phyloP scores from a whole-genome alignment of 768 basidiomycete genomes.

The Termitomyces sp. region DNA sequence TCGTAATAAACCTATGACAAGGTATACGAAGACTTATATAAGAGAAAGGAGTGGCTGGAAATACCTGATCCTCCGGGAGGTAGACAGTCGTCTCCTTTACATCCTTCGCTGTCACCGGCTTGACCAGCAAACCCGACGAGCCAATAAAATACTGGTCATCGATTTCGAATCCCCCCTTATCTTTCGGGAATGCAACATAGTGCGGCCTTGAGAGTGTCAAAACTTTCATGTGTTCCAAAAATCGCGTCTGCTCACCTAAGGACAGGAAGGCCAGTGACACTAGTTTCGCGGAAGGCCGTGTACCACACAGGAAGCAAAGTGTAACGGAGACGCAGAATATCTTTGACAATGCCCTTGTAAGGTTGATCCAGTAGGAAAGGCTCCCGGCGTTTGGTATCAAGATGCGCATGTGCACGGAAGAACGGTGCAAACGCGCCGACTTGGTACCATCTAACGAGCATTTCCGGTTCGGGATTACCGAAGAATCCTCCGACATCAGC shows the following conservation, averaged over 20 bases:
- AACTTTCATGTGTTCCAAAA: neutral
- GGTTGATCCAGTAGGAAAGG: constrained; percentile 91
- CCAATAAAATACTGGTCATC: constrained; percentile 97
- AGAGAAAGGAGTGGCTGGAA: neutral
- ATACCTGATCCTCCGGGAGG: constrained; percentile 79
- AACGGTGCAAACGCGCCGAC: constrained; percentile 94
- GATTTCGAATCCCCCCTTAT: constrained; percentile 76
- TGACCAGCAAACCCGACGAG: constrained; percentile 81
- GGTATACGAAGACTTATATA: neutral
- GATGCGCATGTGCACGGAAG: constrained; percentile 97
- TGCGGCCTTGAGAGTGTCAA: constrained; percentile 68
- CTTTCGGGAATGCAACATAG: constrained; percentile 89
- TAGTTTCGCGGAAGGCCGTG: constrained; percentile 91
- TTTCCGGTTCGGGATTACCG: constrained; percentile 90
- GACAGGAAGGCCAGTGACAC: constrained; percentile 74
- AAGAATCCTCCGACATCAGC: constrained; percentile 99
- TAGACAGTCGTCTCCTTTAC: constrained; percentile 70
- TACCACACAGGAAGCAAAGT: constrained; percentile 92
- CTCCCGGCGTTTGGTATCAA: constrained; percentile 96
- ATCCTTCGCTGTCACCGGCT: constrained; percentile 79
- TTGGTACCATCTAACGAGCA: constrained; percentile 97
- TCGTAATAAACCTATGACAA: constrained; percentile 79
- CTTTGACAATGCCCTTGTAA: constrained; percentile 75
- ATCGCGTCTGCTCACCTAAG: constrained; percentile 48
- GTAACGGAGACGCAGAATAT: constrained; percentile 79